phyloP scores from a whole-genome alignment of 2,329 filamentous ascomycete genomes.

The Pseudogymnoascus sp. region DNA sequence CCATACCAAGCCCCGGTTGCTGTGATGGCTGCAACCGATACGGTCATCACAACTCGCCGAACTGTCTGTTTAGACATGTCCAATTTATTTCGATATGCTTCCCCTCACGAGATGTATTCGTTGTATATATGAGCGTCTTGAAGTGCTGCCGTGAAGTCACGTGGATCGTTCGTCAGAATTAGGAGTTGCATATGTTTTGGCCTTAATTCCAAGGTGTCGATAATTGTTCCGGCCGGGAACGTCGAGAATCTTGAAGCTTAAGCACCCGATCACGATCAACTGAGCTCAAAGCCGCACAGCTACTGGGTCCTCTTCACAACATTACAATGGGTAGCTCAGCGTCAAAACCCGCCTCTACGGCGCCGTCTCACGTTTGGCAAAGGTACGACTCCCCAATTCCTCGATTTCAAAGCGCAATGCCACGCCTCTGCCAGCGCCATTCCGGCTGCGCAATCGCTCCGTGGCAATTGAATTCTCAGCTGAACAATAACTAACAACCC shows the following conservation, averaged over 20 bases:
- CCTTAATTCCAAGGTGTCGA: neutral
- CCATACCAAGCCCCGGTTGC: slow-evolving; percentile 52
- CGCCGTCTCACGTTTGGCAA: slow-evolving; percentile 13
- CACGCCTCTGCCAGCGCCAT: neutral
- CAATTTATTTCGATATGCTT: neutral
- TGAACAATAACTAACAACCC: slow-evolving; percentile 7
- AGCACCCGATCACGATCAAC: slow-evolving; percentile 5
- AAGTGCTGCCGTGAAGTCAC: neutral
- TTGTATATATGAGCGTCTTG: neutral
- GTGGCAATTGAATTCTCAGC: slow-evolving; percentile 6
- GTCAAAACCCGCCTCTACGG: slow-evolving; percentile 11
- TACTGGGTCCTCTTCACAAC: slow-evolving; percentile 11
- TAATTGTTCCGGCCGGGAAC: neutral
- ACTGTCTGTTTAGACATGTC: slow-evolving; percentile 27
- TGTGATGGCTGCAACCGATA: slow-evolving; percentile 47
- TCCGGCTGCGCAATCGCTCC: neutral
- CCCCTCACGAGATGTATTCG: neutral
- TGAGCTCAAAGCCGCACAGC: slow-evolving; percentile 8
- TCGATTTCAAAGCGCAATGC: neutral
- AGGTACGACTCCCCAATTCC: slow-evolving; percentile 5
- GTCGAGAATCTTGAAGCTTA: slow-evolving; percentile 6
- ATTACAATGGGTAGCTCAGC: slow-evolving; percentile 12
- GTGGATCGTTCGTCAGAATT: neutral
- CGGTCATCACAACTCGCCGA: slow-evolving; percentile 45
- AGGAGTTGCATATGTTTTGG: neutral